Base-by-base conservation (phyloP, 2,329 filamentous ascomycete genomes). In the Pseudogymnoascus sp. region DNA sequence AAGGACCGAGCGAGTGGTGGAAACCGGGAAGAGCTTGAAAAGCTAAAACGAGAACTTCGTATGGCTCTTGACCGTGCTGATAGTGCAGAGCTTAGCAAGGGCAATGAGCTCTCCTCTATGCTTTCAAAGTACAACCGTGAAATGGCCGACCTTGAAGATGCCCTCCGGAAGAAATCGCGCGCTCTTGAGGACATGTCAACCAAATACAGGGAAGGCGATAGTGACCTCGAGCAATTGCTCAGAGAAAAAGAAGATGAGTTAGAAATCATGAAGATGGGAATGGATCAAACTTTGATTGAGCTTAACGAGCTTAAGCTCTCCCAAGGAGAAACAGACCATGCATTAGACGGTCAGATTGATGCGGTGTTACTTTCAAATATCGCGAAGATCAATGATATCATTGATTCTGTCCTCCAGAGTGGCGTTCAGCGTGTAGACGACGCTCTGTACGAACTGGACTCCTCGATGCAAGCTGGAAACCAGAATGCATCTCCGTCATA, bases 161-260 rank as follows among this genome's bases (percentile, higher is more conserved):
- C 93, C 18, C 79, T 99, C 57, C 80, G 89, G 67, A 91, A 85
- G 74, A 99, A 97, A 82, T 90, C 89, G 11, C 85, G 90, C 35
- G 87, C 90, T 38, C 78, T 99, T 43, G 92, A 97, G 28, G 91
- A 97, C 30, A 79, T 90, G 38, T 88, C 91, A 61, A 79, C 85
- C 70, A 91, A 88, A 74, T 81, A 90, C 59, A 84, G 86, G 25
- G 90, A 96, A 65, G 89, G 90, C 41, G 88, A 87, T 72, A 89
- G 88, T 0, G 94, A 97, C 70, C 85, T 96, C 20, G 91, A 97
- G 72, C 83, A 87, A 64, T 81, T 90, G 59, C 81, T 99, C 32
- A 88, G 88, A 54, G 94, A 97, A 65, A 97, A 97, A 78, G 94
- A 99, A 72, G 92, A 97, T 69, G 94, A 99, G 75, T 85, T 99